Evolutionary conservation across 129 eudicot species (phyloP).

Genomic region (Erigeron canadensis): DNA sequence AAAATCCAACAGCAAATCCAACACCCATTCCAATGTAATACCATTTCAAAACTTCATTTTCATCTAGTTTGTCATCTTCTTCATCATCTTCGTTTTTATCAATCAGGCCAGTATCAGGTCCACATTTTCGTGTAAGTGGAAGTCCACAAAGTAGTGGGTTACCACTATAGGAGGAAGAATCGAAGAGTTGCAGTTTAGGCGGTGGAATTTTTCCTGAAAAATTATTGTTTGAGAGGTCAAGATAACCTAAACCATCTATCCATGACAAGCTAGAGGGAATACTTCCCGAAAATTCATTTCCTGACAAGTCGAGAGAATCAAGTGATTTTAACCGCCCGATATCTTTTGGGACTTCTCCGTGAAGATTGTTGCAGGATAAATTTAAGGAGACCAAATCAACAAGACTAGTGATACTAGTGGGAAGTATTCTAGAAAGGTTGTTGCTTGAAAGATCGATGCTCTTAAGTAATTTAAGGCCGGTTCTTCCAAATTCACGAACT

Average conservation of each 20-base stretch:
- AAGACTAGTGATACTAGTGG: slow-evolving; percentile 11
- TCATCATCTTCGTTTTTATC: background rate
- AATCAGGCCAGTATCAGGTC: background rate
- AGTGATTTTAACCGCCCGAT: slow-evolving; percentile 27
- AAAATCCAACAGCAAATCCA: slow-evolving; percentile 31
- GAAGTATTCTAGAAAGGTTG: slow-evolving; percentile 17
- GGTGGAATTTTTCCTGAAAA: slow-evolving; percentile 34
- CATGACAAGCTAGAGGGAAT: slow-evolving; percentile 28
- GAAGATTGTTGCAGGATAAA: slow-evolving; percentile 24
- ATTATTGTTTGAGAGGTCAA: slow-evolving; percentile 39
- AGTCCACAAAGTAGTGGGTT: slow-evolving; percentile 31
- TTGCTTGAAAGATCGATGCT: slow-evolving; percentile 36
- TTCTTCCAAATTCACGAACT: slow-evolving; percentile 11
- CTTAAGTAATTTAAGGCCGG: slow-evolving; percentile 13
- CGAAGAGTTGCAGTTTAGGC: slow-evolving; percentile 10
- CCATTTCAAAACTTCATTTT: background rate
- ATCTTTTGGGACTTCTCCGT: slow-evolving; percentile 19
- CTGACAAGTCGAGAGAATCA: slow-evolving; percentile 32
- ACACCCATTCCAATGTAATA: slow-evolving; percentile 14
- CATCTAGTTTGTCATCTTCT: background rate
- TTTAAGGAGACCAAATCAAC: slow-evolving; percentile 23
- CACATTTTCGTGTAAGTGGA: slow-evolving; percentile 28
- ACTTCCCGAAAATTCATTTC: slow-evolving; percentile 25
- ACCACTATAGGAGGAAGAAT: slow-evolving; percentile 16
- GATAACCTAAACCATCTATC: background rate